These are phyloP conservation scores for Myochromella boudieri DNA, from an alignment of 768 basidiomycete species.

Conservation along the genomic window DNA sequence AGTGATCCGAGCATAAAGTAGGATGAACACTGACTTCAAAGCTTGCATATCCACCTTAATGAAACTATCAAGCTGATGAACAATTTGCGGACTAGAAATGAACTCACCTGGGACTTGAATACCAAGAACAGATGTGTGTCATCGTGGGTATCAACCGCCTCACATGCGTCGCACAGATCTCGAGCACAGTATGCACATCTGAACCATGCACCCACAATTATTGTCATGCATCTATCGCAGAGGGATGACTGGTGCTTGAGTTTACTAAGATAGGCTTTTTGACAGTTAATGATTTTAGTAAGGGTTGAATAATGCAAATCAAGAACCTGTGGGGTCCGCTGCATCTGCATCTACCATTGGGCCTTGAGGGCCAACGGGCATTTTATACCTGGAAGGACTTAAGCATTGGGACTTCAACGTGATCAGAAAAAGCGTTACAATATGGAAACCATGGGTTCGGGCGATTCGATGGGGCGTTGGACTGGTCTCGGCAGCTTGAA, in stretches of 20 bases:
- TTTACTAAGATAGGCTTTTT: slow-evolving; percentile 58
- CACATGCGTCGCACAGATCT: slow-evolving; percentile 87
- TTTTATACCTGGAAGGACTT: slow-evolving; percentile 51
- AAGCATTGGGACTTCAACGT: slow-evolving; percentile 7
- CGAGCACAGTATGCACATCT: slow-evolving; percentile 85
- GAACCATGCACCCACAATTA: slow-evolving; percentile 88
- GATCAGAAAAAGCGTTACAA: slow-evolving; percentile 44
- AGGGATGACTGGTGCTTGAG: slow-evolving; percentile 67
- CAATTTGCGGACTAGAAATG: not conserved
- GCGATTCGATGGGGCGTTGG: slow-evolving; percentile 49
- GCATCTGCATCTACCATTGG: slow-evolving; percentile 33
- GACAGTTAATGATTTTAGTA: slow-evolving; percentile 3
- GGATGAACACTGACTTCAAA: slow-evolving; percentile 52
- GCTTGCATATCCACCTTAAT: slow-evolving; percentile 71
- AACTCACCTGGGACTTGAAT: slow-evolving; percentile 76
- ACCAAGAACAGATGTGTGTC: slow-evolving; percentile 82
- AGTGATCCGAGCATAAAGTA: not conserved
- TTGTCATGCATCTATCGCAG: slow-evolving; percentile 84
- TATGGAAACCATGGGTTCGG: slow-evolving; percentile 63
- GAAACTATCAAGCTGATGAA: not conserved
- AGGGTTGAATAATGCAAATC: too few species aligned
- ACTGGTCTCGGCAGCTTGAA: slow-evolving; percentile 85
- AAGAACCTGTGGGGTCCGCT: slow-evolving; percentile 57
- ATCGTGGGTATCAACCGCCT: slow-evolving; percentile 79
- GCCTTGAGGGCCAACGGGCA: slow-evolving; percentile 56